These are phyloP conservation scores for Inga oerstediana DNA, from an alignment of 306 rosid genomes.

Conservation along the genomic window DNA sequence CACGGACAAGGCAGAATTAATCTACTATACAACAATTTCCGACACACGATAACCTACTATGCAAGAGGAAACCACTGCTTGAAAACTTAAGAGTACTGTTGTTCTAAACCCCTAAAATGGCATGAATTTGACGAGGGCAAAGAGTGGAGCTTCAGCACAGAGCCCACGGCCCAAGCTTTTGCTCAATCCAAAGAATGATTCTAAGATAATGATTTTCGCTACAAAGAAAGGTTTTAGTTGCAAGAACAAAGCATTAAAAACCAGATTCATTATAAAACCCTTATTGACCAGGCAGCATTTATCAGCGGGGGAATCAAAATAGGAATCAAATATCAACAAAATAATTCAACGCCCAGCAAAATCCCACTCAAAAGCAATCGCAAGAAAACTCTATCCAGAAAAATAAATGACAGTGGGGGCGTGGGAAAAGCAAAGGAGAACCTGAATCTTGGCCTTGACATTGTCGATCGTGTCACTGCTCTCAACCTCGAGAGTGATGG, in stretches of 20 bases:
- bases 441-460: conserved; percentile 22
- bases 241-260: not conserved
- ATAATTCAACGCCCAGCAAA: not conserved
- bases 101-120: not conserved
- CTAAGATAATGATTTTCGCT: not conserved
- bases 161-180: not conserved
- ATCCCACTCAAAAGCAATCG: not conserved
- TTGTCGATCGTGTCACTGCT: conserved; percentile 24
- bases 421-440: not conserved
- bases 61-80: not conserved
- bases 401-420: not conserved
- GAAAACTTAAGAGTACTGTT: not conserved
- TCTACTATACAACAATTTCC: not conserved
- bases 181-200: not conserved
- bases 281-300: not conserved
- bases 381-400: not conserved
- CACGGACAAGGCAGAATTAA: not conserved
- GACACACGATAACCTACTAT: not conserved
- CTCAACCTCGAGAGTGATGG: conserved; percentile 18
- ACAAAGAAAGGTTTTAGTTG: not conserved
- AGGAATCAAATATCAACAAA: not conserved
- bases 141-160: not conserved
- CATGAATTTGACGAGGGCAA: not conserved
- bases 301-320: not conserved
- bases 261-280: not conserved